These are phyloP conservation scores for Beauveria medogensis DNA, from an alignment of 2,329 filamentous ascomycete genomes.

Conservation along the genomic window DNA sequence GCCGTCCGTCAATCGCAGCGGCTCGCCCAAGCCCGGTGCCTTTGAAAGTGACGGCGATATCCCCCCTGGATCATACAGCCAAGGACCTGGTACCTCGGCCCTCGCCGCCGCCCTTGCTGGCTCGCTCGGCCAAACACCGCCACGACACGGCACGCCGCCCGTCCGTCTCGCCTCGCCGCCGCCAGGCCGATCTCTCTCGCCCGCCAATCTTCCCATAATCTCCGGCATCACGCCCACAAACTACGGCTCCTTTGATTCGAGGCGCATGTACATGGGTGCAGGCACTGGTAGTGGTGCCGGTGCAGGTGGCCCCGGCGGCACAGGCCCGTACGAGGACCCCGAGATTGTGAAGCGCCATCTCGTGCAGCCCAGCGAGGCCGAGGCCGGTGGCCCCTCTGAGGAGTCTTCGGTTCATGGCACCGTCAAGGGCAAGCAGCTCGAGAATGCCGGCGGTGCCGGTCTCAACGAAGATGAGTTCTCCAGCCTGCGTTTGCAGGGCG, in stretches of 20 bases:
- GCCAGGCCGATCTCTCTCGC: conserved; percentile 38
- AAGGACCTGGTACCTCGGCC: conserved; percentile 77
- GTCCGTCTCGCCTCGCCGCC: conserved; percentile 43
- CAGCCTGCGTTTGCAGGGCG: conserved; percentile 84
- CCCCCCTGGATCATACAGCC: conserved; percentile 53
- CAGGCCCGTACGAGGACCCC: conserved; percentile 71
- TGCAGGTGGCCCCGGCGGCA: conserved; percentile 17
- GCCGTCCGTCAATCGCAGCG: conserved; percentile 24
- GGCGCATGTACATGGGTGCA: conserved; percentile 34
- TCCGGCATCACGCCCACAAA: conserved; percentile 53
- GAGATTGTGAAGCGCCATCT: conserved; percentile 87
- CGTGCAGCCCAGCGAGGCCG: conserved; percentile 56
- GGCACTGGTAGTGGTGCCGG: conserved; percentile 40
- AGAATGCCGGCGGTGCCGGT: conserved; percentile 26
- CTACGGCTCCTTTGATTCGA: conserved; percentile 79
- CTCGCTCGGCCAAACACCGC: conserved; percentile 61
- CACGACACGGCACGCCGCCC: conserved; percentile 60
- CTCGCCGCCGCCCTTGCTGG: conserved; percentile 80
- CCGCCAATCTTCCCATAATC: conserved; percentile 26
- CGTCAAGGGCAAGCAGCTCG: conserved; percentile 47
- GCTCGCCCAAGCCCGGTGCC: conserved; percentile 23
- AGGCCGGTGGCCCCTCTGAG: conserved; percentile 35
- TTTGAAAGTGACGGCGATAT: conserved; percentile 56
- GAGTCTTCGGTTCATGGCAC: conserved; percentile 36
- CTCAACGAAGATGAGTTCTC: conserved; percentile 76